phyloP scores from a whole-genome alignment of 495 filamentous ascomycete species.

The Tuber calosporum region DNA sequence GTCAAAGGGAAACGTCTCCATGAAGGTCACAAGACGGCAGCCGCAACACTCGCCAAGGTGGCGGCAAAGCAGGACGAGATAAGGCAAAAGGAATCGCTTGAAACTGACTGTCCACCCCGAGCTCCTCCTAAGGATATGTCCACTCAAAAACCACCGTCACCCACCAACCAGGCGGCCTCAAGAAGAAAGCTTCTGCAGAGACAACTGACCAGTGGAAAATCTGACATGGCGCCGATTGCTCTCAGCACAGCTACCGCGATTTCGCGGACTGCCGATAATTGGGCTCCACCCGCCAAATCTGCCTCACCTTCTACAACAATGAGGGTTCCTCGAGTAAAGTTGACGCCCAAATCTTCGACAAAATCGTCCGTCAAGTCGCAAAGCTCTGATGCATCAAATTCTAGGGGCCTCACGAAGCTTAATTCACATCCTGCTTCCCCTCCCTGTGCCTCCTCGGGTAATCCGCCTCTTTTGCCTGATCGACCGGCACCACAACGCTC shows the following conservation, averaged over 20 bases:
- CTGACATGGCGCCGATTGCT: constrained; percentile 26
- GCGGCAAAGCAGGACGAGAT: constrained; percentile 33
- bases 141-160: neutral
- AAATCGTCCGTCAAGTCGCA: constrained; percentile 32
- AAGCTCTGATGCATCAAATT: constrained; percentile 21
- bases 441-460: constrained; percentile 14
- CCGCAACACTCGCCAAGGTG: constrained; percentile 33
- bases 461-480: constrained; percentile 28
- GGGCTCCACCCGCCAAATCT: constrained; percentile 29
- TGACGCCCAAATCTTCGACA: constrained; percentile 19
- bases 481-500: constrained; percentile 37
- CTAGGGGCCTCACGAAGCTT: constrained; percentile 19
- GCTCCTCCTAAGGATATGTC: constrained; percentile 29
- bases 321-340: constrained; percentile 21
- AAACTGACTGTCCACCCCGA: constrained; percentile 28
- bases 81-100: constrained; percentile 23
- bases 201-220: constrained; percentile 21
- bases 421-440: constrained; percentile 36
- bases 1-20: constrained; percentile 24
- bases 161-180: neutral
- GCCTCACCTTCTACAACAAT: constrained; percentile 18
- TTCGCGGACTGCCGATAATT: constrained; percentile 33
- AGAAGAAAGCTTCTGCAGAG: constrained; percentile 30
- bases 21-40: constrained; percentile 35
- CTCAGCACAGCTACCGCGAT: constrained; percentile 29